A percentile compares a stretch with the other conserved stretches of the same genome.
Evolutionary conservation across 2,329 filamentous ascomycete genomes (phyloP).

Genomic region (Botrytis squamosa): DNA sequence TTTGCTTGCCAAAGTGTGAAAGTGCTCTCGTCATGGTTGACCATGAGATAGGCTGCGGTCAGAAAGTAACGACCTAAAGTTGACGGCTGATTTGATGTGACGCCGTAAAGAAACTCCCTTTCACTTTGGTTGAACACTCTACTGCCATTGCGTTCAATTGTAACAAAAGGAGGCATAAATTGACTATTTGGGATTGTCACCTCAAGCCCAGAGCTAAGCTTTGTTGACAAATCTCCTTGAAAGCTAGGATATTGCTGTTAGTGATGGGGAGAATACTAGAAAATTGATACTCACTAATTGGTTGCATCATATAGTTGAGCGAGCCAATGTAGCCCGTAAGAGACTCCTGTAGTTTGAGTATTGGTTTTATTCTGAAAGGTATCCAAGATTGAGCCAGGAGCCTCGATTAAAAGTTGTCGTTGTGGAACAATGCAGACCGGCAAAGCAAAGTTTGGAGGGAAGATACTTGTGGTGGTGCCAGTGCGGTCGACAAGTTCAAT

Average conservation of each 20-base stretch:
- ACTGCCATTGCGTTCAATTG: background rate
- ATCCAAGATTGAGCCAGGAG: background rate
- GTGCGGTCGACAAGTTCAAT: conserved; percentile 5
- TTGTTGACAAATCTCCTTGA: conserved; percentile 10
- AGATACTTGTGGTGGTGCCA: conserved; percentile 1
- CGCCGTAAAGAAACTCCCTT: background rate
- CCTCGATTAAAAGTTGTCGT: conserved; percentile 11
- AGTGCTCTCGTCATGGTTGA: conserved; percentile 7
- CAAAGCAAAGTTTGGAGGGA: conserved; percentile 2
- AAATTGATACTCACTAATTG: background rate
- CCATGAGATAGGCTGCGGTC: conserved; percentile 16
- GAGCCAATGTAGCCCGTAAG: conserved; percentile 7
- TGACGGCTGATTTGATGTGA: background rate
- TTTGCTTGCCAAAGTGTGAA: conserved; percentile 12
- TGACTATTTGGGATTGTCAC: conserved; percentile 5
- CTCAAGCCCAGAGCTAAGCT: conserved; percentile 5
- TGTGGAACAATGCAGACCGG: conserved; percentile 14
- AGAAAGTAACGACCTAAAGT: conserved; percentile 5
- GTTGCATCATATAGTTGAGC: conserved; percentile 4
- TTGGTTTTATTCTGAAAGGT: conserved; percentile 4
- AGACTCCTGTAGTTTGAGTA: background rate
- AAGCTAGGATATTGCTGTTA: background rate
- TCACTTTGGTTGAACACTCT: conserved; percentile 2
- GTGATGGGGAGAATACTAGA: too few species aligned
- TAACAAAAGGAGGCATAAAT: conserved; percentile 5